Evolutionary conservation across 805 yeast genomes (phyloP).

Genomic region (Candida xiaguanensis): DNA sequence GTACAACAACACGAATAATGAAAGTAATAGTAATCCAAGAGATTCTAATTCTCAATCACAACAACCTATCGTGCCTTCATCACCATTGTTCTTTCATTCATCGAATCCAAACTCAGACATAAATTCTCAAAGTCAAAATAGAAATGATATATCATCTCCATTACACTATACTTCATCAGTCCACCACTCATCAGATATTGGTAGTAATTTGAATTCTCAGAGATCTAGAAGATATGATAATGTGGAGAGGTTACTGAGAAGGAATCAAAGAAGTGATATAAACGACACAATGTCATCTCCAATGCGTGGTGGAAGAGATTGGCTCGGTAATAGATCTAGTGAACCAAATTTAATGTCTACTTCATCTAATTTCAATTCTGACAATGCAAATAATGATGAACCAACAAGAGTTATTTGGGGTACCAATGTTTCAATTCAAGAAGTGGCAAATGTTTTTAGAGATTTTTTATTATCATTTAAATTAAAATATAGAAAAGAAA

Average conservation of each 20-base stretch:
- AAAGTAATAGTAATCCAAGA: constrained; percentile 9
- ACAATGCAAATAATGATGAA: constrained; percentile 42
- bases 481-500: constrained; percentile 60
- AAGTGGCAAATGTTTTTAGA: constrained; percentile 75
- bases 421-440: constrained; percentile 90
- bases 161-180: constrained; percentile 45
- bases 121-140: constrained; percentile 18
- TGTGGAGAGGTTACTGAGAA: constrained; percentile 40
- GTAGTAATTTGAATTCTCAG: constrained; percentile 32
- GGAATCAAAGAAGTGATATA: constrained; percentile 67
- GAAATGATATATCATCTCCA: constrained; percentile 44
- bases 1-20: not conserved
- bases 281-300: constrained; percentile 73
- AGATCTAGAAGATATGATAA: constrained; percentile 41
- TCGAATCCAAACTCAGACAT: constrained; percentile 40
- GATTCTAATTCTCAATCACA: constrained; percentile 35
- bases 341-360: constrained; percentile 14
- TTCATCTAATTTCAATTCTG: constrained; percentile 28
- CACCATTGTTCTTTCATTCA: constrained; percentile 53
- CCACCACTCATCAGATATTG: constrained; percentile 36
- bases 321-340: constrained; percentile 35
- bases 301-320: constrained; percentile 24
- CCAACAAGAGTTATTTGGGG: constrained; percentile 97
- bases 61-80: constrained; percentile 46
- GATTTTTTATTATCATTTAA: constrained; percentile 83